A percentile compares a stretch with the other conserved stretches of the same genome.
Conservation (phyloP, 768 basidiomycete species). For the Mrakia blollopis region DNA sequence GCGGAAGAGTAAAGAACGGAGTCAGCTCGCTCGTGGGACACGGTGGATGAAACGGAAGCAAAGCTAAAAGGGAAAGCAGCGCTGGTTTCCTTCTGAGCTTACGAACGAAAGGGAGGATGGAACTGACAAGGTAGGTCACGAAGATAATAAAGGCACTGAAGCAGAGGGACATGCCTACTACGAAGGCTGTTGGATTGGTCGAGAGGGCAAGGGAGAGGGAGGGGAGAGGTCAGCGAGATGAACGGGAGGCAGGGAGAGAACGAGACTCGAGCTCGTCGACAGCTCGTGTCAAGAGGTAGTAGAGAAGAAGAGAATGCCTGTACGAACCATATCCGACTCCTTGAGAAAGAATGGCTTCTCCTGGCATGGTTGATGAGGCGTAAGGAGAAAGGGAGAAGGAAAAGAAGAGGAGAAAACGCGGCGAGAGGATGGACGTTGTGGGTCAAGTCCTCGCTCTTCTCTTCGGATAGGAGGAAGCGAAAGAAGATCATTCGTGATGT, state of each 20-base stretch:
- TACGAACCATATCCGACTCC: constrained; percentile 20
- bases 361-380: too few relatives aligned
- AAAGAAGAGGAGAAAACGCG: too few relatives aligned
- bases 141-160: constrained; percentile 10
- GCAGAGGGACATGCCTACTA: neutral
- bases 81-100: neutral
- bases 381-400: too few relatives aligned
- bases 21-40: constrained; percentile 10
- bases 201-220: neutral
- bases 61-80: neutral
- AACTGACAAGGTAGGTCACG: neutral
- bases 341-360: constrained; percentile 13
- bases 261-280: neutral
- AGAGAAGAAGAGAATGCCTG: too few relatives aligned
- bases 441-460: too few relatives aligned
- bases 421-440: too few relatives aligned
- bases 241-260: neutral
- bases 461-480: too few relatives aligned
- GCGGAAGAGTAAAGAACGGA: too few relatives aligned
- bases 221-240: too few relatives aligned
- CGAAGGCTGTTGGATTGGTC: neutral
- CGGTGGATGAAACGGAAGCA: constrained; percentile 1
- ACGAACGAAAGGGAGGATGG: neutral
- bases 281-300: neutral
- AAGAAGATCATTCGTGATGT: too few relatives aligned